These are phyloP conservation scores for Xylaria sp. DNA, from an alignment of 2,329 filamentous ascomycete species.

Conservation along the genomic window DNA sequence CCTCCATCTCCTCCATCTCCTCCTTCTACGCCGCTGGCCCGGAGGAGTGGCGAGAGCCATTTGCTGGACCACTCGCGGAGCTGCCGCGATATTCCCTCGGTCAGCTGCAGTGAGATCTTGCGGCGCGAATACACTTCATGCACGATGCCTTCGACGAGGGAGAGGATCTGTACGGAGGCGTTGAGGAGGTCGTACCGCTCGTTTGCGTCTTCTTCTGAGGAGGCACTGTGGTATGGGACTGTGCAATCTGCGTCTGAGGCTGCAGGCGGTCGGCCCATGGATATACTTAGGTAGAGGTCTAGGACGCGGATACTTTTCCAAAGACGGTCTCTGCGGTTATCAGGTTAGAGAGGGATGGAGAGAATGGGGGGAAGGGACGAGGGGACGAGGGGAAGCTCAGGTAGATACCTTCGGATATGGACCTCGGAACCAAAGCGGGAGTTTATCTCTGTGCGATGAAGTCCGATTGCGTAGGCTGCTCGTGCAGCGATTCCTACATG, in stretches of 20 bases:
- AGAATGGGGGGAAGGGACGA: neutral
- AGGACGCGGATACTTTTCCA: conserved; percentile 66
- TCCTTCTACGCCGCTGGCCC: conserved; percentile 36
- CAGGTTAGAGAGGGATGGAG: conserved; percentile 5
- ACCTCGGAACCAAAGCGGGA: conserved; percentile 59
- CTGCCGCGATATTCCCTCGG: conserved; percentile 64
- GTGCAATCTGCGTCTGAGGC: conserved; percentile 67
- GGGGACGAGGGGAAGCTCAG: neutral
- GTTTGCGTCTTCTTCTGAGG: conserved; percentile 52
- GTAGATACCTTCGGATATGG: conserved; percentile 53
- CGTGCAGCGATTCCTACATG: conserved; percentile 59
- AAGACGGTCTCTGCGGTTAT: conserved; percentile 54
- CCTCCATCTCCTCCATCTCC: conserved; percentile 3
- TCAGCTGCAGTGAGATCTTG: conserved; percentile 64
- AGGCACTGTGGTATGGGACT: conserved; percentile 57
- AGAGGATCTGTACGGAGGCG: conserved; percentile 63
- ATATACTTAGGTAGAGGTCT: conserved; percentile 64
- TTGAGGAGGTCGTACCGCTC: conserved; percentile 61
- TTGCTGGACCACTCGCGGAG: conserved; percentile 62
- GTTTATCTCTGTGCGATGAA: conserved; percentile 66
- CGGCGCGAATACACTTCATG: conserved; percentile 64
- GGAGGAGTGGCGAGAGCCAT: conserved; percentile 61
- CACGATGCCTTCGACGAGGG: conserved; percentile 63
- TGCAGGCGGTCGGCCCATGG: conserved; percentile 65
- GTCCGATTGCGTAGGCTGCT: conserved; percentile 63